Conservation (phyloP, 176 grass and related monocot genomes). For the Oryza meridionalis region DNA sequence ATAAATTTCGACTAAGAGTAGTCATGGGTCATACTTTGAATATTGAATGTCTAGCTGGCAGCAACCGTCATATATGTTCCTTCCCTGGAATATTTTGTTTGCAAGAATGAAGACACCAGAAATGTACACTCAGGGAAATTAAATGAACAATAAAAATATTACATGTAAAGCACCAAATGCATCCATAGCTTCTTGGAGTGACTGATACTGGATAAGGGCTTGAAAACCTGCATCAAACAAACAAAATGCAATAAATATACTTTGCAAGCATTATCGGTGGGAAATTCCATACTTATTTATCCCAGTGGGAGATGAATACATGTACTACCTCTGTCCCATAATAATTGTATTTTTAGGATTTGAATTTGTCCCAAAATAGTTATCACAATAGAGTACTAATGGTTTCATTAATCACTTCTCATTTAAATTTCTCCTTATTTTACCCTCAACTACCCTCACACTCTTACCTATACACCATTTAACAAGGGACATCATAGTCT, state of each 20-base stretch:
- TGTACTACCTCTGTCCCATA: too few relatives aligned
- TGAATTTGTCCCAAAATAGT: too few relatives aligned
- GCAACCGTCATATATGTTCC: conserved; percentile 99
- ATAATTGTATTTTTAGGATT: too few relatives aligned
- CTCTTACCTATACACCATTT: too few relatives aligned
- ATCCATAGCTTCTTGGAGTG: conserved; percentile 79
- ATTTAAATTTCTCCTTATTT: too few relatives aligned
- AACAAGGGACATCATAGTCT: too few relatives aligned
- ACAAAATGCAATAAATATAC: conserved; percentile 12
- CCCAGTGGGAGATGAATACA: conserved; percentile 7
- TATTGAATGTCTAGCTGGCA: conserved; percentile 99
- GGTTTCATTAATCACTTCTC: too few relatives aligned
- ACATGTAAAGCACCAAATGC: conserved; percentile 87
- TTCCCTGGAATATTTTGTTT: conserved; percentile 58
- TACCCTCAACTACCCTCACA: too few relatives aligned
- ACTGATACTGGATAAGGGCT: conserved; percentile 90
- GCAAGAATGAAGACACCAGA: conserved; percentile 26
- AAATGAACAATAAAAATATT: conserved; percentile 47
- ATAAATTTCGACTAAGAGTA: conserved; percentile 8
- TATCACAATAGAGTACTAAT: too few relatives aligned
- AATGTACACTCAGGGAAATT: conserved; percentile 38
- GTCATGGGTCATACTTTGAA: conserved; percentile 76
- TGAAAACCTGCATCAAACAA: conserved; percentile 79
- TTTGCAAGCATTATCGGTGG: not conserved
- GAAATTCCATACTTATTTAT: conserved; percentile 8